Evolutionary conservation across 129 eudicot genomes (phyloP), one percentile per base, ranked within the genome.

Genomic region (Tanacetum coccineum): DNA sequence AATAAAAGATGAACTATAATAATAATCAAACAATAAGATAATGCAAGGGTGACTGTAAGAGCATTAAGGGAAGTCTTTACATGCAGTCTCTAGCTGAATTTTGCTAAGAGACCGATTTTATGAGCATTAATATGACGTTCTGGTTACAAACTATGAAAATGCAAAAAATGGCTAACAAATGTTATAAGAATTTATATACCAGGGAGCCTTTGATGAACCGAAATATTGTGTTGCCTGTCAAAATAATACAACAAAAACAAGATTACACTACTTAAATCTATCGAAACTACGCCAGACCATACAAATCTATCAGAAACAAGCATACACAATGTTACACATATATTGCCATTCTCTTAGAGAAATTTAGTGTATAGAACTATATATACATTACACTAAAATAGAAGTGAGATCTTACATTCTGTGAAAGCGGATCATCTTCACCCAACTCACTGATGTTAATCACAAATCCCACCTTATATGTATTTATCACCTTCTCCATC

Each of bases 371-470:
- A 9, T 26, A 8, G 3, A 72, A 32, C 10, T 21, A 48, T 44
- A 2, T 59, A 13, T 21, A 21, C 20, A 13, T 50, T 17, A 26
- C 3, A 25, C 28, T 11, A 12, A 64, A 71, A 67, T 40, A 59
- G 59, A 19, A 74, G 32, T 67, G 17, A 64, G 73, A 67, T 76
- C 82, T 79, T 72, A 84, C 90, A 81, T 81, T 74, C 51, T 76
- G 83, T 67, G 67, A 49, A 45, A 84, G 79, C 13, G 85, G 87
- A 67, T 83, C 89, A 53, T 82, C 82, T 67, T 79, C 81, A 45
- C 95, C 95, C 56, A 83, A 83, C 57, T 87, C 80, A 52, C 83
- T 79, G 21, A 81, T 60, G 71, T 81, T 75, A 39, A 87, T 72
- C 65, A 87, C 85, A 73, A 87, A 83, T 48, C 59, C 71, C 20